Evolutionary conservation across 768 basidiomycete genomes (phyloP).

Genomic region (Cytidiella melzeri): DNA sequence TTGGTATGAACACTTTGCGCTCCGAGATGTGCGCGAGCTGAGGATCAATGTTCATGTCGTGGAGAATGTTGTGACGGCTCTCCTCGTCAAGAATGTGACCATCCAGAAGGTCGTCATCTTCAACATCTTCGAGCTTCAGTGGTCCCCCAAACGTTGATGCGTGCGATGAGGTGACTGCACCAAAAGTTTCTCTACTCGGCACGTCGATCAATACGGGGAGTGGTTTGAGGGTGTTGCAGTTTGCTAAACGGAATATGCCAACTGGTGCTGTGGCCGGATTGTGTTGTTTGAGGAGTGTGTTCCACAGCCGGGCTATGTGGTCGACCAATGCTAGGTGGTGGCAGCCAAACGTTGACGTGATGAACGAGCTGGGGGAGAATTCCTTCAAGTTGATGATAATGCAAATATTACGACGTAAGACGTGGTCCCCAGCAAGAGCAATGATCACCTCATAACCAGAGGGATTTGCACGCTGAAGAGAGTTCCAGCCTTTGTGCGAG

Average conservation of each 20-base stretch:
- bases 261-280: too few species aligned
- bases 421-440: constrained; percentile 16
- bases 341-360: constrained; percentile 15
- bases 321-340: constrained; percentile 21
- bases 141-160: not conserved
- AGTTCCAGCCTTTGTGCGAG: constrained; percentile 25
- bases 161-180: not conserved
- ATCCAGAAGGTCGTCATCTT: not conserved
- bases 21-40: not conserved
- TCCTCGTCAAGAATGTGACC: not conserved
- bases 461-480: constrained; percentile 13
- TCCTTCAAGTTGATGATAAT: constrained; percentile 4
- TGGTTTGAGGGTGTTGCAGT: not conserved
- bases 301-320: constrained; percentile 14
- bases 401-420: constrained; percentile 17
- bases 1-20: too few species aligned
- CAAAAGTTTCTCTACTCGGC: constrained; percentile 13
- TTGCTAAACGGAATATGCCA: too few species aligned
- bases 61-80: not conserved
- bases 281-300: not conserved
- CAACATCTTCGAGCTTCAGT: not conserved
- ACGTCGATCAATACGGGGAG: constrained; percentile 1
- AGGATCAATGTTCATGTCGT: not conserved
- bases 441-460: constrained; percentile 19
- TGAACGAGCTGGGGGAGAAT: constrained; percentile 2